phyloP scores from a whole-genome alignment of 2,329 filamentous ascomycete genomes.

The Microthyrium microscopicum region DNA sequence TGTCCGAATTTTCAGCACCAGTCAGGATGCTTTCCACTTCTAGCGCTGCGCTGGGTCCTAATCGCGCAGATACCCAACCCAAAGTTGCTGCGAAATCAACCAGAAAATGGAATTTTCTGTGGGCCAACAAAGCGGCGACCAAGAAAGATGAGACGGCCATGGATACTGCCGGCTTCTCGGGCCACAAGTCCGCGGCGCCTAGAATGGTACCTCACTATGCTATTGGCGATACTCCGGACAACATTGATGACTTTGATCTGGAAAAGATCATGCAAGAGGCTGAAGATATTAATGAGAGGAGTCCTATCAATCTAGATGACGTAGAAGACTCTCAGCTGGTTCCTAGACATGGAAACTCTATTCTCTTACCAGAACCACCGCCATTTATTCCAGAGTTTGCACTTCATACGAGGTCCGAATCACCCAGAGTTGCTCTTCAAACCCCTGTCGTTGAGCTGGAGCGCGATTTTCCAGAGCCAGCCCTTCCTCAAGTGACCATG shows the following conservation, averaged over 20 bases:
- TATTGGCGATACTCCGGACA: conserved; percentile 32
- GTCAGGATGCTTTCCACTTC: background rate
- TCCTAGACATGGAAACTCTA: conserved; percentile 16
- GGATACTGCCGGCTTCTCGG: conserved; percentile 22
- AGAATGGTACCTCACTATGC: conserved; percentile 41
- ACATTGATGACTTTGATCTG: conserved; percentile 27
- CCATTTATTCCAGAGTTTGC: conserved; percentile 15
- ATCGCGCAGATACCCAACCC: conserved; percentile 9
- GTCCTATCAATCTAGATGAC: conserved; percentile 8
- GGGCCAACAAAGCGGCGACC: conserved; percentile 27
- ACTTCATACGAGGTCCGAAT: conserved; percentile 17
- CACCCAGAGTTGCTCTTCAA: conserved; percentile 20
- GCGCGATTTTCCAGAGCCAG: background rate
- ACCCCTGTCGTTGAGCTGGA: conserved; percentile 1
- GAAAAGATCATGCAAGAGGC: conserved; percentile 30
- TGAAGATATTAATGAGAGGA: conserved; percentile 15
- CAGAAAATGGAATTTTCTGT: conserved; percentile 43
- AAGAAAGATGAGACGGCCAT: conserved; percentile 19
- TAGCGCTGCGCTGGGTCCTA: background rate
- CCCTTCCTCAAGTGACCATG: background rate
- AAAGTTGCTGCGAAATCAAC: conserved; percentile 20
- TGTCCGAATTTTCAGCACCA: background rate
- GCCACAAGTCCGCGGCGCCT: conserved; percentile 14
- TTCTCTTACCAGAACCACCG: conserved; percentile 21
- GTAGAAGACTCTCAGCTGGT: conserved; percentile 6